Evolutionary conservation across 2,329 filamentous ascomycete genomes (phyloP).

Genomic region (Coleophoma crateriformis): DNA sequence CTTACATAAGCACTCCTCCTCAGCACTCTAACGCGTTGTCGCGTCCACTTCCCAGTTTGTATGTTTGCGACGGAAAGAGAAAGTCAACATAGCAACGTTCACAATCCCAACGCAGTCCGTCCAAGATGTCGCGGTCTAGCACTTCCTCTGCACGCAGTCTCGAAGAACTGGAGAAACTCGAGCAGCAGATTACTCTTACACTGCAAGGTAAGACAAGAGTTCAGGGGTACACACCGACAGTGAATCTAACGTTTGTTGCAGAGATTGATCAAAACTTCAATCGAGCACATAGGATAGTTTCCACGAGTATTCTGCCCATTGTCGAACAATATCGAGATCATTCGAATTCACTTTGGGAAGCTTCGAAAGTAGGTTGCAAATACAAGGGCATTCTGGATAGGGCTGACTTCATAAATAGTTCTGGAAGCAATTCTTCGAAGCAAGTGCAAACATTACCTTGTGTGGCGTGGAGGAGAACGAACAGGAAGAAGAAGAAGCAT

Average conservation of each 20-base stretch:
- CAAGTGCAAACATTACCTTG: slow-evolving; percentile 92
- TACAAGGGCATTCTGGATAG: not conserved
- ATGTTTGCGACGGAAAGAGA: not conserved
- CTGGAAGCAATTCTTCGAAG: slow-evolving; percentile 99
- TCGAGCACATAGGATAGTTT: slow-evolving; percentile 92
- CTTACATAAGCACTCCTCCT: not conserved
- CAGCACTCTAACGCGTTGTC: not conserved
- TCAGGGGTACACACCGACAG: not conserved
- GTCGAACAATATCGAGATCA: slow-evolving; percentile 95
- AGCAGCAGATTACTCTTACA: slow-evolving; percentile 94
- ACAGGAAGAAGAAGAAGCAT: slow-evolving; percentile 46
- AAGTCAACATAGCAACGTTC: not conserved
- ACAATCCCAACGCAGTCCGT: not conserved
- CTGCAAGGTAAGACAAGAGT: slow-evolving; percentile 63
- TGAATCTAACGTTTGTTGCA: slow-evolving; percentile 29
- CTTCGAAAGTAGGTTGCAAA: slow-evolving; percentile 65
- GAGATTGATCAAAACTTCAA: slow-evolving; percentile 99
- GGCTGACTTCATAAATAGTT: slow-evolving; percentile 53
- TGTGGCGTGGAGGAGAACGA: slow-evolving; percentile 87
- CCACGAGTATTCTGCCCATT: slow-evolving; percentile 83
- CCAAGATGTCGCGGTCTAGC: slow-evolving; percentile 21
- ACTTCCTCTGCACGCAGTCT: slow-evolving; percentile 47
- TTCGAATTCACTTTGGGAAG: slow-evolving; percentile 92
- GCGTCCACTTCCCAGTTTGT: not conserved
- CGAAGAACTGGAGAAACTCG: slow-evolving; percentile 91